Base-by-base conservation (phyloP, 2,329 filamentous ascomycete species). In the Aspergillus spinulosporus region DNA sequence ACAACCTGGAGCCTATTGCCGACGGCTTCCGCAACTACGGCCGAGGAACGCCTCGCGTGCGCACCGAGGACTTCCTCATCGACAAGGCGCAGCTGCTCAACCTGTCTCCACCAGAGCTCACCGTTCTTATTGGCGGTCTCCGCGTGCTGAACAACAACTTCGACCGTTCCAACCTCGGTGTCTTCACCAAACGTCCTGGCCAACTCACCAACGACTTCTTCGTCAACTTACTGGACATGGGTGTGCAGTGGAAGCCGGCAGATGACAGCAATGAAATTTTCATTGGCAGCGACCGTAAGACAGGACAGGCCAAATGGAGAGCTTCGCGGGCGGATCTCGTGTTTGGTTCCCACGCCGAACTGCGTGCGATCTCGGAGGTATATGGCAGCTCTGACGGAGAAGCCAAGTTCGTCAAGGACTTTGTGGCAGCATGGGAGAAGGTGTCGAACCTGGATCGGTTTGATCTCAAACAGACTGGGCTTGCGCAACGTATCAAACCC, bases 11-110 rank as follows among this genome's bases (percentile, higher is more conserved):
- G 78, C 88, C 89, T 1, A 63, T 78, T 31, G 82, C 81, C n/a
- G 89, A 92, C 61, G 88, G 87, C 4, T 92, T 92, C 88, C 87
- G 88, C 69, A 92, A 89, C 82, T 91, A 88, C 69, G 88, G 88
- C 67, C 78, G 82, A 62, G 82, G 82, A 1, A 85, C 80, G 2
- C 58, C 74, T 1, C 84, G 85, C 43, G 86, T 85, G 32, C 80
- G 79, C 63, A 81, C 84, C 5, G 89, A 92, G 76, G 82, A 89
- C 66, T 80, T 84, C 68, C 82, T 92, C 21, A 80, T 92, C 49
- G 89, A 92, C 81, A 81, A 79, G 61, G 89, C 89, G 1, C 79
- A 88, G 60, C 83, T 88, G 15, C 83, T 92, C 12, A 88, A 80
- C 2, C 84, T 92, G 5, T 82, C 87, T 6, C 82, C 86, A 1